phyloP scores from a whole-genome alignment of 495 filamentous ascomycete species.

The Xylaria bambusicola region DNA sequence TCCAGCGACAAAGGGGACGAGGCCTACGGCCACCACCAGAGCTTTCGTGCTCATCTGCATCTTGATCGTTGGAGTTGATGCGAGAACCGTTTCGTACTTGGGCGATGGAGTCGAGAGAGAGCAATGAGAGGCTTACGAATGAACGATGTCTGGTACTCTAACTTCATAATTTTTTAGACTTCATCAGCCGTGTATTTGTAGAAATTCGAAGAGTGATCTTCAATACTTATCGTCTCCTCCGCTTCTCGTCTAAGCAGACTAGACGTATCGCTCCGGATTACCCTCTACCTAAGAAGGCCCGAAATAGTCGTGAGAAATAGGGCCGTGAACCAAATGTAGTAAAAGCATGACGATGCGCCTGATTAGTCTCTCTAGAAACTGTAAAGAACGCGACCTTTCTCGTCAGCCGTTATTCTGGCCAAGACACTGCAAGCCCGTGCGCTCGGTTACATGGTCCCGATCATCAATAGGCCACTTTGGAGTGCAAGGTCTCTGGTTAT shows the following conservation, averaged over 20 bases:
- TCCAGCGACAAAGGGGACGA: slow-evolving; percentile 28
- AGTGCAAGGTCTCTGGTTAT: neutral
- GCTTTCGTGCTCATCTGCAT: slow-evolving; percentile 26
- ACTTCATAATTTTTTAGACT: neutral
- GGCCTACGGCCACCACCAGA: slow-evolving; percentile 18
- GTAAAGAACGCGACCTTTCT: neutral
- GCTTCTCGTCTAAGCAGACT: neutral
- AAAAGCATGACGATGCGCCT: neutral
- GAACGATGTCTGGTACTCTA: neutral
- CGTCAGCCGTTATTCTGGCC: neutral
- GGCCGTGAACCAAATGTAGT: neutral
- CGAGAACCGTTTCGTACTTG: neutral
- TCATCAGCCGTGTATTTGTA: neutral
- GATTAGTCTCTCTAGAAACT: too few species aligned
- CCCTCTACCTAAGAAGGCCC: slow-evolving; percentile 20
- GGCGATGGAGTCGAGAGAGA: neutral
- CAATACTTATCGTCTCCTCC: neutral
- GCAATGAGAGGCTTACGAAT: neutral
- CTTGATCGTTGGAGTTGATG: neutral
- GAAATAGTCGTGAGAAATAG: slow-evolving; percentile 11
- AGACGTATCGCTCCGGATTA: neutral
- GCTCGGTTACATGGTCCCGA: slow-evolving; percentile 21
- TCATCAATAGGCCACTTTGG: slow-evolving; percentile 23
- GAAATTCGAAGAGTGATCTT: neutral
- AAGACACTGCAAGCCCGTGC: neutral